Evolutionary conservation across 2,329 filamentous ascomycete species (phyloP).

Genomic region (Cytospora paraplurivora): DNA sequence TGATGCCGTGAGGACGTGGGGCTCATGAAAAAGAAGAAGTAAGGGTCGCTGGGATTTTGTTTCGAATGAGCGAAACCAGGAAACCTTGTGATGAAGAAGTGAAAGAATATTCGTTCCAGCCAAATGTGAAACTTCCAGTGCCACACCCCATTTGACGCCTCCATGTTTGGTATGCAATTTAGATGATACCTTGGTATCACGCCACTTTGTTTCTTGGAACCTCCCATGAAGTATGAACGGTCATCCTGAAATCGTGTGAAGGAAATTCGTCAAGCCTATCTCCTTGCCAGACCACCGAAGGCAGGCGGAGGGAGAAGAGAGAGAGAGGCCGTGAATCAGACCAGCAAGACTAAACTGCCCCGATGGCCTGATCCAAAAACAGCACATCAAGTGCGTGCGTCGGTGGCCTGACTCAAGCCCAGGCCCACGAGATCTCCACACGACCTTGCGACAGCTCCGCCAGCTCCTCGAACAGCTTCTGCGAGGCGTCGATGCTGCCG

Average conservation of each 20-base stretch:
- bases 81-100: slow-evolving; percentile 3
- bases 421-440: slow-evolving; percentile 44
- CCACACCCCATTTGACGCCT: slow-evolving; percentile 12
- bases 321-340: slow-evolving; percentile 14
- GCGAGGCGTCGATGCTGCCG: slow-evolving; percentile 25
- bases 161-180: not conserved
- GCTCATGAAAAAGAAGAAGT: slow-evolving; percentile 1
- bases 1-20: slow-evolving; percentile 21
- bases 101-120: not conserved
- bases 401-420: slow-evolving; percentile 15
- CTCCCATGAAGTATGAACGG: not conserved
- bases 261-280: slow-evolving; percentile 24
- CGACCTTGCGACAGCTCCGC: slow-evolving; percentile 50
- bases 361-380: not conserved
- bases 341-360: slow-evolving; percentile 2
- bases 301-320: not conserved
- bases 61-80: slow-evolving; percentile 22
- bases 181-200: slow-evolving; percentile 17
- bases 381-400: not conserved
- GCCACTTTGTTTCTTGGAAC: slow-evolving; percentile 15
- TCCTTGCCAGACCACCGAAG: not conserved
- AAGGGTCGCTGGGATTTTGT: slow-evolving; percentile 5
- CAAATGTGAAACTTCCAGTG: not conserved
- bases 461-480: slow-evolving; percentile 47
- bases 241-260: slow-evolving; percentile 5